Conservation (phyloP, 305 asterid species). For the Caryopteris hybrid region DNA sequence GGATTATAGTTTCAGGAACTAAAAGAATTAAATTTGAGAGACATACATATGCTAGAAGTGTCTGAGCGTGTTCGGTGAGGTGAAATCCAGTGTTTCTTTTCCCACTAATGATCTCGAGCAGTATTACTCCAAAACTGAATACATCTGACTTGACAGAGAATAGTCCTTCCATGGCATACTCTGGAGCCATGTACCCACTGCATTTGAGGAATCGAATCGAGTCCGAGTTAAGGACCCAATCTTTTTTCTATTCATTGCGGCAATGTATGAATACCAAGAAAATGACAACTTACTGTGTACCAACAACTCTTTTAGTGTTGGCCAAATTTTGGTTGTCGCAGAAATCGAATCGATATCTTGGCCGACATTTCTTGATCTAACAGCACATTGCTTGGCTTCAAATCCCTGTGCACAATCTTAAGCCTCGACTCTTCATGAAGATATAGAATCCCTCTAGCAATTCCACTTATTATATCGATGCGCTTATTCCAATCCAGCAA, state of each 20-base stretch:
- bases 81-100: conserved; percentile 48
- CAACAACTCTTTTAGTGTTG: conserved; percentile 8
- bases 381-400: conserved; percentile 15
- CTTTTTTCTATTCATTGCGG: too few relatives aligned
- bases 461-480: conserved; percentile 1
- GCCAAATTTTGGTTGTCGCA: background rate
- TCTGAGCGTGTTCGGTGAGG: conserved; percentile 11
- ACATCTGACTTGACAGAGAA: conserved; percentile 56
- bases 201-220: background rate
- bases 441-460: conserved; percentile 14
- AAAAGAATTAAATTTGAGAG: background rate
- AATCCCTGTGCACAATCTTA: conserved; percentile 15
- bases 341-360: conserved; percentile 15
- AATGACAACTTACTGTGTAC: conserved; percentile 17
- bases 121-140: conserved; percentile 54
- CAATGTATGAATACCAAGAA: too few relatives aligned
- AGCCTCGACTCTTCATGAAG: conserved; percentile 15
- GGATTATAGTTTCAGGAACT: too few relatives aligned
- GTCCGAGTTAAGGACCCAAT: too few relatives aligned
- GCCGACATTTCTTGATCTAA: conserved; percentile 1
- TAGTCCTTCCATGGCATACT: conserved; percentile 37
- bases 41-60: background rate
- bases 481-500: conserved; percentile 13
- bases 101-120: conserved; percentile 48
- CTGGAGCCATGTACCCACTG: conserved; percentile 72